Percentiles rank a stretch among this genome's conserved stretches.
phyloP scores from a whole-genome alignment of 345 rosid genomes.

The Lenwebbia sp. region DNA sequence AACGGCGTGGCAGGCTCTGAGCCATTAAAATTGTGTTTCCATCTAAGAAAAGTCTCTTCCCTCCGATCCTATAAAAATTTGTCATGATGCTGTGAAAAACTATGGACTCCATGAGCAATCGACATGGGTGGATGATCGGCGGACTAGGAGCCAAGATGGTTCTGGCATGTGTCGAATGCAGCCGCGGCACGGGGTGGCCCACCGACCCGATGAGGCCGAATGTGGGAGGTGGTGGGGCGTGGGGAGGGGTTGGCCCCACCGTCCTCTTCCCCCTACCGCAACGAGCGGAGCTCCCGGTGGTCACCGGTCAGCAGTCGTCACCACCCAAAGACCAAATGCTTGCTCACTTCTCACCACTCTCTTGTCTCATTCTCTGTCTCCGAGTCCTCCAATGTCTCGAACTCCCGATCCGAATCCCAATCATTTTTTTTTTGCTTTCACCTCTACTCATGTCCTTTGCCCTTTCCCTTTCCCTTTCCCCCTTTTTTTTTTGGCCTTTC shows the following conservation, averaged over 20 bases:
- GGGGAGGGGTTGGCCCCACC: not conserved
- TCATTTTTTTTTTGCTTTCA: not conserved
- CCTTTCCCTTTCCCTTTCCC: not conserved
- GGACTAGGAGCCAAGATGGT: not conserved
- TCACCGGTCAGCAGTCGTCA: not conserved
- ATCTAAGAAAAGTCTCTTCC: not conserved
- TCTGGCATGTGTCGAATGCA: not conserved
- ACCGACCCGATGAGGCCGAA: not conserved
- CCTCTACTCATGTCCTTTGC: not conserved
- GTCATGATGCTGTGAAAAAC: not conserved
- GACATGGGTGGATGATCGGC: not conserved
- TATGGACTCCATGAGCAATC: not conserved
- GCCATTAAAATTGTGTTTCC: not conserved
- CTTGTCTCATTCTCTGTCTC: not conserved
- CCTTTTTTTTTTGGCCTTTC: not conserved
- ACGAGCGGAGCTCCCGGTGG: not conserved
- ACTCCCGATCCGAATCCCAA: not conserved
- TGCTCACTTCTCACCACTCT: not conserved
- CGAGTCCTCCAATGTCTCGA: not conserved
- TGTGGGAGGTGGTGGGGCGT: not conserved
- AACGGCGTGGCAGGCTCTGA: not conserved
- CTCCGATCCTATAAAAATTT: too few species aligned
- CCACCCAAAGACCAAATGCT: not conserved
- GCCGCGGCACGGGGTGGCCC: not conserved
- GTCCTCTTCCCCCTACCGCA: not conserved